Evolutionary conservation across 805 yeast species (phyloP).

Genomic region (Nakazawaea ernobii): DNA sequence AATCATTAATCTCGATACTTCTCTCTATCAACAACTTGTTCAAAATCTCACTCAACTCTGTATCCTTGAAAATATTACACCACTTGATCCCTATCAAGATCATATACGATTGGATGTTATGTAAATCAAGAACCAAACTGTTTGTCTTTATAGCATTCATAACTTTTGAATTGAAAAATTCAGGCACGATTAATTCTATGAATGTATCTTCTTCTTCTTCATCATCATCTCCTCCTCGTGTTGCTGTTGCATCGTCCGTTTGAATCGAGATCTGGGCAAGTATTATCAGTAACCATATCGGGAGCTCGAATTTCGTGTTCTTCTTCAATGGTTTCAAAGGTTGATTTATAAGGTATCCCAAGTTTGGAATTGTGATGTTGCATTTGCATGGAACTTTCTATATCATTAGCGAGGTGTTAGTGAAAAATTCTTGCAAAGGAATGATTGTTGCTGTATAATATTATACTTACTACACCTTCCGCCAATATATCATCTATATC

Average conservation of each 20-base stretch:
- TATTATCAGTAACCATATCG: constrained; percentile 83
- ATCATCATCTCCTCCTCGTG: too few relatives aligned
- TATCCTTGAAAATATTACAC: constrained; percentile 66
- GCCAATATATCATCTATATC: constrained; percentile 74
- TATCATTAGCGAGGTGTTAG: not conserved
- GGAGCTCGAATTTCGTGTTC: constrained; percentile 68
- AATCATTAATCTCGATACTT: constrained; percentile 66
- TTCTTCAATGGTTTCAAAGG: constrained; percentile 56
- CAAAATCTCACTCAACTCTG: constrained; percentile 45
- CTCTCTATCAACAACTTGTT: constrained; percentile 54
- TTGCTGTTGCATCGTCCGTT: constrained; percentile 25
- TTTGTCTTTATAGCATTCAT: constrained; percentile 79
- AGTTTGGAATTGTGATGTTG: constrained; percentile 71
- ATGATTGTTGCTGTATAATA: too few relatives aligned
- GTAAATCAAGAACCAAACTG: constrained; percentile 60
- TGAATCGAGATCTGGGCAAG: constrained; percentile 45
- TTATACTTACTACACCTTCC: constrained; percentile 47
- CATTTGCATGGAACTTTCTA: constrained; percentile 73
- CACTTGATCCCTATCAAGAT: constrained; percentile 70
- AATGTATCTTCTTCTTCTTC: constrained; percentile 39
- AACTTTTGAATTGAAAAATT: constrained; percentile 56
- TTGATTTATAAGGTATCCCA: constrained; percentile 82
- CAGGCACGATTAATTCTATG: constrained; percentile 66
- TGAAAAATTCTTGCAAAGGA: too few relatives aligned
- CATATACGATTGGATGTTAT: constrained; percentile 59